phyloP scores from a whole-genome alignment of 805 yeast genomes.

The Metschnikowia dekortorum region DNA sequence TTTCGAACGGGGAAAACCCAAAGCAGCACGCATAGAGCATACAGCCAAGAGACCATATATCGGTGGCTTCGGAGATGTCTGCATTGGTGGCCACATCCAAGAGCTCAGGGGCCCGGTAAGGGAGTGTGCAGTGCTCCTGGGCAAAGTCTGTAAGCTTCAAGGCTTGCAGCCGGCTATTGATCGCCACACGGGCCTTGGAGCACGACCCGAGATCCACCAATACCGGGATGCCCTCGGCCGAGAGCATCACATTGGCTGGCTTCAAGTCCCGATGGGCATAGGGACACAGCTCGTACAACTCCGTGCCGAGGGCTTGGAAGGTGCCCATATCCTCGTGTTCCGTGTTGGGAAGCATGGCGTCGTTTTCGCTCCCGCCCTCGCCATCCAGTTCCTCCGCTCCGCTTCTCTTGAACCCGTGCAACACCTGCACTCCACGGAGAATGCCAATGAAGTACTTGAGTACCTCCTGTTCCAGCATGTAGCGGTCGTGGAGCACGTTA shows the following conservation, averaged over 20 bases:
- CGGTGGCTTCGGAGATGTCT: conserved; percentile 68
- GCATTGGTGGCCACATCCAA: conserved; percentile 68
- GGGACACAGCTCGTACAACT: conserved; percentile 54
- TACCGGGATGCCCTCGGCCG: conserved; percentile 70
- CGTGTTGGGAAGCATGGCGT: conserved; percentile 22
- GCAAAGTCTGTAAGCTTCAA: conserved; percentile 74
- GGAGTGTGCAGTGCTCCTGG: conserved; percentile 78
- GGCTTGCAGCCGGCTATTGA: conserved; percentile 64
- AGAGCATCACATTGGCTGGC: conserved; percentile 84
- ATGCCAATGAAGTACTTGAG: conserved; percentile 60
- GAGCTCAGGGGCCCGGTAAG: conserved; percentile 88
- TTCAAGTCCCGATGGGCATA: conserved; percentile 85
- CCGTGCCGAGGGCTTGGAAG: conserved; percentile 30
- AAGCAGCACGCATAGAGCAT: conserved; percentile 72
- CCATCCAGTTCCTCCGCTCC: conserved; percentile 10
- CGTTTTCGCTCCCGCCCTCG: conserved; percentile 14
- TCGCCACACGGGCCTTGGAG: conserved; percentile 51
- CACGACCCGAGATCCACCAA: conserved; percentile 84
- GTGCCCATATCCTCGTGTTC: conserved; percentile 24
- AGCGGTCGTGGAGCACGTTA: conserved; percentile 51
- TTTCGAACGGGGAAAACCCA: conserved; percentile 81
- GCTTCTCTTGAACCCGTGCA: conserved; percentile 58
- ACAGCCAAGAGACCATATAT: conserved; percentile 92
- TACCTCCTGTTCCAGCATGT: conserved; percentile 61
- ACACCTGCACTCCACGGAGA: conserved; percentile 66